These are phyloP conservation scores for Sphenostylis stenocarpa DNA, from an alignment of 306 rosid genomes.

Conservation along the genomic window DNA sequence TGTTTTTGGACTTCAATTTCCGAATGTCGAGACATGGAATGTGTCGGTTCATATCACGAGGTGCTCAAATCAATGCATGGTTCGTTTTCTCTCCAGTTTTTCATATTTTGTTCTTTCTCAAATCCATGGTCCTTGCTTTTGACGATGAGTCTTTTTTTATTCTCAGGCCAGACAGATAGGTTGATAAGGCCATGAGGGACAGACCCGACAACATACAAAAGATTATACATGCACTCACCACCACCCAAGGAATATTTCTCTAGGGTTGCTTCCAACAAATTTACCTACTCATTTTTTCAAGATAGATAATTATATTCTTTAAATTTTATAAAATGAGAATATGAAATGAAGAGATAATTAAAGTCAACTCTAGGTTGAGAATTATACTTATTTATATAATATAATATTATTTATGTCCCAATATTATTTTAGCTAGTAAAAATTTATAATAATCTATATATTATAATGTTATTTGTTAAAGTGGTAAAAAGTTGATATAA, in stretches of 20 bases:
- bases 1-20: constrained; percentile 5
- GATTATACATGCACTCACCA: neutral
- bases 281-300: too few species aligned
- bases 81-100: neutral
- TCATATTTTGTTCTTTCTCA: neutral
- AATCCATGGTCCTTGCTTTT: neutral
- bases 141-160: neutral
- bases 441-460: too few species aligned
- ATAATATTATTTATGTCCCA: too few species aligned
- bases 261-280: neutral
- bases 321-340: too few species aligned
- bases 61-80: neutral
- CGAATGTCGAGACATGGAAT: neutral
- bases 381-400: too few species aligned
- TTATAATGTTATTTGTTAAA: too few species aligned
- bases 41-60: neutral
- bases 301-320: too few species aligned
- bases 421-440: too few species aligned
- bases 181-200: neutral
- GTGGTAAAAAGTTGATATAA: too few species aligned
- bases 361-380: too few species aligned
- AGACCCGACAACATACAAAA: neutral
- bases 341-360: too few species aligned
- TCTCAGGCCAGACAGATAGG: neutral
- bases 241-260: neutral